A percentile compares a stretch with the other conserved stretches of the same genome.
These are phyloP conservation scores for Escovopsis sp. DNA, from an alignment of 2,329 filamentous ascomycete genomes.

Conservation along the genomic window DNA sequence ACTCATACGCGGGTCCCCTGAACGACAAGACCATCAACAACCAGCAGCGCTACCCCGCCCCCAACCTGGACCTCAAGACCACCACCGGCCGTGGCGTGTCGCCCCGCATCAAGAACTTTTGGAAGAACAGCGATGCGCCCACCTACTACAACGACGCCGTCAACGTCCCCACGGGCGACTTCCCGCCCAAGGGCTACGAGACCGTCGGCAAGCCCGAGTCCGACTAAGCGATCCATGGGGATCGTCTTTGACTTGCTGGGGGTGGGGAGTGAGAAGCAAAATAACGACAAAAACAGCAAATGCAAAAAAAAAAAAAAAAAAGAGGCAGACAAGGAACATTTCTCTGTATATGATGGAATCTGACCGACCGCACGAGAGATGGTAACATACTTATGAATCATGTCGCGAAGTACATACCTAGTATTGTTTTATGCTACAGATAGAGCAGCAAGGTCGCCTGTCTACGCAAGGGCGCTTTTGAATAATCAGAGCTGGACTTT, in stretches of 20 bases:
- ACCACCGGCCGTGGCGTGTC: slow-evolving; percentile 21
- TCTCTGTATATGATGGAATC: too few relatives aligned
- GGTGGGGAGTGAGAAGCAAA: too few relatives aligned
- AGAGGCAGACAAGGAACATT: neutral
- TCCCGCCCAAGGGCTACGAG: slow-evolving; percentile 26
- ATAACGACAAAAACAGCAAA: too few relatives aligned
- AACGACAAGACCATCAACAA: slow-evolving; percentile 21
- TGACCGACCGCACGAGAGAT: too few relatives aligned
- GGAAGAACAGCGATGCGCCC: slow-evolving; percentile 21
- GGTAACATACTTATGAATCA: too few relatives aligned
- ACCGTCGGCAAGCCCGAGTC: slow-evolving; percentile 6
- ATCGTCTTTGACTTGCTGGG: neutral
- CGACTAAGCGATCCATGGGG: slow-evolving; percentile 2
- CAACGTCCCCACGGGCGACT: slow-evolving; percentile 26
- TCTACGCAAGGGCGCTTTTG: too few relatives aligned
- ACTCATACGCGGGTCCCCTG: slow-evolving; percentile 37
- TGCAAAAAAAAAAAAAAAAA: neutral
- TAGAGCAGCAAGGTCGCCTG: too few relatives aligned
- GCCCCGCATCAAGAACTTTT: slow-evolving; percentile 22
- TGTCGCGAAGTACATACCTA: too few relatives aligned
- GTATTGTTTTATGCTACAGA: too few relatives aligned
- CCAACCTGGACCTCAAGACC: slow-evolving; percentile 23
- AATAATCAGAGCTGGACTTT: too few relatives aligned
- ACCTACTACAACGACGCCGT: slow-evolving; percentile 28
- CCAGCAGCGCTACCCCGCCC: slow-evolving; percentile 19